phyloP scores from a whole-genome alignment of 257 asterid species.

The Solanum ossicruentum region DNA sequence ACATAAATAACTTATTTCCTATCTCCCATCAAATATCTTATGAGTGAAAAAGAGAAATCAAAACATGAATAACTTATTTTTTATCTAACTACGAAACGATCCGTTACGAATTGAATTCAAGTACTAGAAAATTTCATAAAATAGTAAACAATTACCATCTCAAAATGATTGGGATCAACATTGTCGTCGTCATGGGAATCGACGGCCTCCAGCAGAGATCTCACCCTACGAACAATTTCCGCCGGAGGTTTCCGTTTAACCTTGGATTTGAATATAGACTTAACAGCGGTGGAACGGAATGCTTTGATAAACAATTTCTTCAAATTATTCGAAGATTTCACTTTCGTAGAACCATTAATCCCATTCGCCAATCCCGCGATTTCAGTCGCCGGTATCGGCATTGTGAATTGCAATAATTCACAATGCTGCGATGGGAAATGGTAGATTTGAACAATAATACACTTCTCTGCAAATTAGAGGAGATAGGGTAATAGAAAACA shows the following conservation, averaged over 20 bases:
- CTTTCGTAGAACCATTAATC: background rate
- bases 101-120: background rate
- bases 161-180: slow-evolving; percentile 21
- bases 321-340: slow-evolving; percentile 22
- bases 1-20: too few species aligned
- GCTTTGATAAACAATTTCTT: slow-evolving; percentile 41
- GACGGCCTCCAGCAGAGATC: slow-evolving; percentile 25
- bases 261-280: slow-evolving; percentile 49
- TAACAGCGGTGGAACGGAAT: slow-evolving; percentile 23
- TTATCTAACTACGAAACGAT: background rate
- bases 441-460: background rate
- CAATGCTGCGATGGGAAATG: background rate
- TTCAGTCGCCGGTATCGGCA: slow-evolving; percentile 21
- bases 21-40: background rate
- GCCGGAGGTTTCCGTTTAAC: slow-evolving; percentile 31
- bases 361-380: background rate
- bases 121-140: too few species aligned
- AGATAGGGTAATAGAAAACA: background rate
- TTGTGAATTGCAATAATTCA: background rate
- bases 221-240: slow-evolving; percentile 40
- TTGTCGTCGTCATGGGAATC: slow-evolving; percentile 10
- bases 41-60: background rate
- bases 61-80: background rate
- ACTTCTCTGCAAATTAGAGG: background rate
- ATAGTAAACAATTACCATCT: background rate